Evolutionary conservation across 2,329 filamentous ascomycete species (phyloP).

Genomic region (Capronia americana): DNA sequence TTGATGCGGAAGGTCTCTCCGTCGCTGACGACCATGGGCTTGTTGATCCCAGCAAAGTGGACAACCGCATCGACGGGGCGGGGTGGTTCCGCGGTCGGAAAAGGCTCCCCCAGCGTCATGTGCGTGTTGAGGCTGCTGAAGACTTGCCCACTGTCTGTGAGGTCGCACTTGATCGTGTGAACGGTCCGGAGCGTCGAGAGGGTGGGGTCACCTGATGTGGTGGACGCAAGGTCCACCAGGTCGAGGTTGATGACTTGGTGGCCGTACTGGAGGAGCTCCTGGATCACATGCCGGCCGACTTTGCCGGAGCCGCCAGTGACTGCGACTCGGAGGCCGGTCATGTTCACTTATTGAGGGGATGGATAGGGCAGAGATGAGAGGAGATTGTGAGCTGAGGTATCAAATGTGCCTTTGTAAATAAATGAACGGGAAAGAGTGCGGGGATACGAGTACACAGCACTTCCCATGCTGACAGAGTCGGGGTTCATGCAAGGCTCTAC

Average conservation of each 20-base stretch:
- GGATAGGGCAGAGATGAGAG: neutral
- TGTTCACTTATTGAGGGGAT: neutral
- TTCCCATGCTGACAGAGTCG: neutral
- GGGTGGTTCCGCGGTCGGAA: conserved; percentile 46
- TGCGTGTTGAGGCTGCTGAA: conserved; percentile 61
- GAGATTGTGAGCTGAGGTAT: neutral
- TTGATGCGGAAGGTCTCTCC: conserved; percentile 65
- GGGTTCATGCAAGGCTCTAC: neutral
- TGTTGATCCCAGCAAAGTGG: conserved; percentile 65
- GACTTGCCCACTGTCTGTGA: conserved; percentile 62
- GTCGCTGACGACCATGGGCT: conserved; percentile 64
- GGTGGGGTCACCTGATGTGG: conserved; percentile 18
- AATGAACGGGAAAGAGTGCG: neutral
- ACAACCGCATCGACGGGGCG: conserved; percentile 64
- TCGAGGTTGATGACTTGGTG: conserved; percentile 63
- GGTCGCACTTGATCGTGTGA: conserved; percentile 62
- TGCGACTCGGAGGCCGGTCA: conserved; percentile 50
- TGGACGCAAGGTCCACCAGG: conserved; percentile 48
- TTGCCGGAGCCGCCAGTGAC: conserved; percentile 64
- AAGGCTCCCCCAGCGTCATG: conserved; percentile 60
- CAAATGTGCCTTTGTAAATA: neutral
- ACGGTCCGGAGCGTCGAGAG: conserved; percentile 46
- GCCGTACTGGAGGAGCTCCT: conserved; percentile 56
- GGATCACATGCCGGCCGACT: conserved; percentile 61
- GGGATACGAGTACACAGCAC: neutral